These are phyloP conservation scores for Boletus rubroflammeus DNA, from an alignment of 768 basidiomycete genomes.

Conservation along the genomic window DNA sequence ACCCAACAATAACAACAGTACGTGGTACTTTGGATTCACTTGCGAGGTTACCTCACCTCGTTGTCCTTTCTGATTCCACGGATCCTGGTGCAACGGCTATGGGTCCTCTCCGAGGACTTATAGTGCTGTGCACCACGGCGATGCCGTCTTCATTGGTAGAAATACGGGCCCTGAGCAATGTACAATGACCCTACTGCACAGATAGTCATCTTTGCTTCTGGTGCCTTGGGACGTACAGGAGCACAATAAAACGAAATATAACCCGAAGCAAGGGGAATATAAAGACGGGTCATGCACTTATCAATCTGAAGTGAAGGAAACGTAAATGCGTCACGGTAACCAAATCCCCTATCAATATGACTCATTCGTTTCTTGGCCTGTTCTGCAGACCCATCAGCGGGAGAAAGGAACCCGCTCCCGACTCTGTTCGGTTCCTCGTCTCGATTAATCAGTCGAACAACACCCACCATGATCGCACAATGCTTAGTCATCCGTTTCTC, in stretches of 20 bases:
- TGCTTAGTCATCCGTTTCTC: neutral
- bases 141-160: neutral
- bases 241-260: neutral
- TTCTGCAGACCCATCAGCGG: neutral
- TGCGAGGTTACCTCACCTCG: conserved; percentile 1
- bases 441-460: neutral
- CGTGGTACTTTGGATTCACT: neutral
- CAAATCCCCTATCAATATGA: conserved; percentile 17
- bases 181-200: neutral
- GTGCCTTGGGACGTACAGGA: conserved; percentile 4
- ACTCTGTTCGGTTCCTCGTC: neutral
- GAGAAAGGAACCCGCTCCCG: neutral
- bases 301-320: neutral
- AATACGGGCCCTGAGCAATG: neutral
- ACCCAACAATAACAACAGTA: neutral
- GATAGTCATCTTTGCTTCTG: neutral
- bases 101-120: conserved; percentile 11
- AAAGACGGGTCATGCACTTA: neutral
- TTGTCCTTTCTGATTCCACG: neutral
- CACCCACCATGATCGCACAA: too few relatives aligned
- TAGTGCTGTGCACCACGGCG: neutral
- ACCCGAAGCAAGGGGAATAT: neutral
- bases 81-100: neutral
- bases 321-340: conserved; percentile 7
- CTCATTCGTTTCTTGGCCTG: conserved; percentile 4